These are phyloP conservation scores for Cicer arietinum DNA, from an alignment of 306 rosid genomes.

Conservation along the genomic window DNA sequence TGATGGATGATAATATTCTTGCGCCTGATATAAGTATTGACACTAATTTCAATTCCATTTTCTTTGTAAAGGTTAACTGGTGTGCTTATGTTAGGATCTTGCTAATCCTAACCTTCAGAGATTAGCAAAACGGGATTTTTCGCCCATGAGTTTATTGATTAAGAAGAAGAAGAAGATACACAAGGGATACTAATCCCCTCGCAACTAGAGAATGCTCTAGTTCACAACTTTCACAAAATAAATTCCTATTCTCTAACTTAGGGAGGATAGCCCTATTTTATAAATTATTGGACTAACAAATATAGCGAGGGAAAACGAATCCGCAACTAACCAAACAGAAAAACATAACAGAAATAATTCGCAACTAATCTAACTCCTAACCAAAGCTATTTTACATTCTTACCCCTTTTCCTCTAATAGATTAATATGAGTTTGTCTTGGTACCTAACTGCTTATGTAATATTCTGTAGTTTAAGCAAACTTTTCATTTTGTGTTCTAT, in stretches of 20 bases:
- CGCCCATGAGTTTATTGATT: neutral
- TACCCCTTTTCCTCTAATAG: no score
- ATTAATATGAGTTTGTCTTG: no score
- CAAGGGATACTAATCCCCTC: neutral
- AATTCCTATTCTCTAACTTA: neutral
- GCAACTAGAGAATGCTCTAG: neutral
- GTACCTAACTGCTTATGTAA: constrained; percentile 8
- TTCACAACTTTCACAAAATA: neutral
- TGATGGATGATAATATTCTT: neutral
- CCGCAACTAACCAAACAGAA: no score
- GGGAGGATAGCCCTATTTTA: neutral
- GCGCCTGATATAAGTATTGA: neutral
- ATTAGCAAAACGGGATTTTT: neutral
- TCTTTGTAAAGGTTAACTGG: neutral
- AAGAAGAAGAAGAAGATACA: neutral
- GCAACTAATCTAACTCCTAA: no score
- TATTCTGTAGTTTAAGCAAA: constrained; percentile 10
- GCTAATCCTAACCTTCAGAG: neutral
- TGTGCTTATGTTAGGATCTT: neutral
- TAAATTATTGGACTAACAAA: neutral
- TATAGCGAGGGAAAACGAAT: no score
- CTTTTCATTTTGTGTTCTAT: neutral
- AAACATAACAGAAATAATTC: no score
- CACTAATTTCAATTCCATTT: neutral
- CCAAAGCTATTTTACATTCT: no score